These are phyloP conservation scores for Hyaloperonospora brassicae DNA, from an alignment of 352 stramenopile genomes.

Conservation along the genomic window DNA sequence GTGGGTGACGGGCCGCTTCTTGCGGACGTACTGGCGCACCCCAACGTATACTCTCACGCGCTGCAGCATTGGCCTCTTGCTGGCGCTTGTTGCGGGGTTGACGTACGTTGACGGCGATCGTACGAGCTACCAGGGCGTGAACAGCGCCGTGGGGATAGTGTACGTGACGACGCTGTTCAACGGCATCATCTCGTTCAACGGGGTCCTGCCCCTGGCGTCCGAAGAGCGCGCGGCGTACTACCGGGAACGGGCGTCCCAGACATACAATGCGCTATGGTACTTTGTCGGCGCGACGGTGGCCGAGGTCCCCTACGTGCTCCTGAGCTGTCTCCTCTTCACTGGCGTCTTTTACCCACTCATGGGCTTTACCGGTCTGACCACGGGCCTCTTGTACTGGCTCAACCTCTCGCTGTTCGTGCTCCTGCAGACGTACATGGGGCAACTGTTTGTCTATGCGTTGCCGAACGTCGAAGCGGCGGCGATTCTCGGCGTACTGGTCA, in stretches of 20 bases:
- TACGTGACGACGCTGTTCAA: conserved; percentile 56
- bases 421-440: conserved; percentile 32
- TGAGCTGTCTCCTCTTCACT: conserved; percentile 32
- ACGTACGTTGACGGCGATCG: not conserved
- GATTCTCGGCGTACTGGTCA: conserved; percentile 25
- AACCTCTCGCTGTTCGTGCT: conserved; percentile 23
- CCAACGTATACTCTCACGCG: conserved; percentile 80
- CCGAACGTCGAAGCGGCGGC: conserved; percentile 24
- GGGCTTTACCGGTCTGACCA: conserved; percentile 31
- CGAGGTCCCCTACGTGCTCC: conserved; percentile 63
- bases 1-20: conserved; percentile 26
- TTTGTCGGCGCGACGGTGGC: conserved; percentile 61
- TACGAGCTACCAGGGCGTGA: conserved; percentile 26
- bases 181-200: conserved; percentile 52
- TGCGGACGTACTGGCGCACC: conserved; percentile 51
- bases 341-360: conserved; percentile 42
- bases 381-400: conserved; percentile 36
- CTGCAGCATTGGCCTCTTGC: conserved; percentile 42
- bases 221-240: conserved; percentile 26
- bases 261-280: conserved; percentile 75
- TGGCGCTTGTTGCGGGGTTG: conserved; percentile 52
- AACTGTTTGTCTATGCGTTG: conserved; percentile 28
- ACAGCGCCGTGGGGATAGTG: conserved; percentile 34
- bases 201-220: conserved; percentile 52
- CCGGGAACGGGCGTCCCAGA: conserved; percentile 79